Evolutionary conservation across 352 stramenopile genomes (phyloP), one percentile per base, ranked within the genome.

Genomic region (Globisporangium solare): DNA sequence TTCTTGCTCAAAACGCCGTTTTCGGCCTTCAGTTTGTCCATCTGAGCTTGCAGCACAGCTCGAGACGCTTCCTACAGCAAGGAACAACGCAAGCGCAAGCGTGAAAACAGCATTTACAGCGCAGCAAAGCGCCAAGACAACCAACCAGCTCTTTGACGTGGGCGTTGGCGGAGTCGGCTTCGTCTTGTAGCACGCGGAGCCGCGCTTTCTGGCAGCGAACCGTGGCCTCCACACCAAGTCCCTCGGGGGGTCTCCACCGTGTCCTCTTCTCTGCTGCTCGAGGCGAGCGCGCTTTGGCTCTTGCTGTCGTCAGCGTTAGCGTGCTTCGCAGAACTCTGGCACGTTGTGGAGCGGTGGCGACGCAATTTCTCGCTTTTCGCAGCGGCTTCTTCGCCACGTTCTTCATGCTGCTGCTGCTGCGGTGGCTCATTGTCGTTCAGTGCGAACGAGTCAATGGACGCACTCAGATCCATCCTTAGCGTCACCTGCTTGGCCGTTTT

Each of bases 161-260:
- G 7, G 55, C 53, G 4, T 60, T 66, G 0, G 74, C 66, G n/a
- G 53, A 47, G 15, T 89, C 80, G 22, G 71, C 66, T 58, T 91
- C 79, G 37, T 89, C 78, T 52, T 92, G 80, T 12, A 92, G 67
- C 20, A 92, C 69, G 10, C 76, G 80, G 8, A 92, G 58, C 11
- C 82, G 68, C 3, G 80, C 79, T 64, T 90, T 90, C 51, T 92
- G 83, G 51, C 88, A 89, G 20, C 83, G 69, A 14, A 91, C 52
- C 0, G 83, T 87, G 20, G 79, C 73, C 40, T 89, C 82, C 0
- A 84, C 48, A 2, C 80, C 71, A 0, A 88, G 63, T 42, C 75
- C 77, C 50, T 83, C 68, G 0, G 66, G 67, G n/a, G 0, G 58
- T 49, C 13, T 54, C 22, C 8, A 21, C n/a, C 0, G 42, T 51